Evolutionary conservation across 345 rosid genomes (phyloP).

Genomic region (Arabidopsis arenosa): DNA sequence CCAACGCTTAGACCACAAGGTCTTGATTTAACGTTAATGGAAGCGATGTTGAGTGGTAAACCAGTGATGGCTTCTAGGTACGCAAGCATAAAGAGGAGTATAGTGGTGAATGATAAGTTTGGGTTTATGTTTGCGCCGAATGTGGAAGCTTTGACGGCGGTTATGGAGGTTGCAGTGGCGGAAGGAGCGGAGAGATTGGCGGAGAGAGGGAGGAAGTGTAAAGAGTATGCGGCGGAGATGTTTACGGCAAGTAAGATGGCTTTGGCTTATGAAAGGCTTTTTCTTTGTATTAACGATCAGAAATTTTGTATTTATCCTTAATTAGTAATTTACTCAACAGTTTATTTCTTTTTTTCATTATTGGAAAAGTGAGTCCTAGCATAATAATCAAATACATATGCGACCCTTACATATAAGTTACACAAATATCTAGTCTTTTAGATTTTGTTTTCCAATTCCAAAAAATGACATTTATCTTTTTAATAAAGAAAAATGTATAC

Average conservation of each 20-base stretch:
- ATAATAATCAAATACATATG: conserved; percentile 2
- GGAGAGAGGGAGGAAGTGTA: conserved; percentile 71
- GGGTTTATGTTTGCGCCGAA: conserved; percentile 93
- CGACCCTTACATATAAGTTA: conserved; percentile 5
- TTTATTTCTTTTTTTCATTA: neutral
- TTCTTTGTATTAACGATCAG: conserved; percentile 78
- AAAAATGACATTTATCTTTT: neutral
- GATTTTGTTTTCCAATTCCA: neutral
- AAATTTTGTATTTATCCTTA: conserved; percentile 68
- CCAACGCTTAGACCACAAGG: conserved; percentile 96
- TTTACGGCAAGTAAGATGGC: conserved; percentile 91
- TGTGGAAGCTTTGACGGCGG: conserved; percentile 67
- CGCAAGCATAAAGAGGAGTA: conserved; percentile 83
- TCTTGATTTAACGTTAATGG: conserved; percentile 88
- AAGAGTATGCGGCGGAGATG: conserved; percentile 75
- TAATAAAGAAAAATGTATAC: neutral
- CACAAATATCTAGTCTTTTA: neutral
- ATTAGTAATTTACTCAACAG: conserved; percentile 5
- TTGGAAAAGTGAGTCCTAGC: conserved; percentile 11
- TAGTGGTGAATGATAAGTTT: conserved; percentile 81
- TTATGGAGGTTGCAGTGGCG: conserved; percentile 55
- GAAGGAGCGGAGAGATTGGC: conserved; percentile 76
- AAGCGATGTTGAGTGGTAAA: conserved; percentile 93
- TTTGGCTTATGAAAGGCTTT: conserved; percentile 83
- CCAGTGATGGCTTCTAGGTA: conserved; percentile 90